Conservation (phyloP, 148 eudicot genomes). For the Rhododendron simsii region DNA sequence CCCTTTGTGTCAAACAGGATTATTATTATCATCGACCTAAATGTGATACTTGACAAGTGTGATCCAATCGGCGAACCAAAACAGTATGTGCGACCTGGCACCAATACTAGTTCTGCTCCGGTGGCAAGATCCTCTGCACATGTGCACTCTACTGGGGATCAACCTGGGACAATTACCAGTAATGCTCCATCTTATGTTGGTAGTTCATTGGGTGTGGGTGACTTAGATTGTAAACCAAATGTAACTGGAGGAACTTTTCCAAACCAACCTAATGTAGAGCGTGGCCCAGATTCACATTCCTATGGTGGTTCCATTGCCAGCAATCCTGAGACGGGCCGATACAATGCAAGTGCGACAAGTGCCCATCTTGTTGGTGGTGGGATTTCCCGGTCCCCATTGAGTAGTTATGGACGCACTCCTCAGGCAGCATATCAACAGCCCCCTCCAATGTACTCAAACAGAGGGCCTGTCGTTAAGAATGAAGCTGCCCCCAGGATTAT, state of each 20-base stretch:
- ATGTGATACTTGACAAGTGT: conserved; percentile 53
- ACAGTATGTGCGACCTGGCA: conserved; percentile 21
- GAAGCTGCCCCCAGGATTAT: conserved; percentile 78
- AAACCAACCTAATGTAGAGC: conserved; percentile 28
- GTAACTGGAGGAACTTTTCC: conserved; percentile 25
- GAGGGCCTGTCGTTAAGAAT: conserved; percentile 74
- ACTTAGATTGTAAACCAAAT: conserved; percentile 32
- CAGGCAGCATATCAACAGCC: conserved; percentile 57
- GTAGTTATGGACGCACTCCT: conserved; percentile 44
- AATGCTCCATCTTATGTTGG: conserved; percentile 35
- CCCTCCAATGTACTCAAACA: conserved; percentile 63
- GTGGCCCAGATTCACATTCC: conserved; percentile 27
- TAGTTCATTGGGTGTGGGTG: conserved; percentile 23
- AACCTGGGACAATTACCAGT: conserved; percentile 25
- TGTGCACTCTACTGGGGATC: conserved; percentile 37
- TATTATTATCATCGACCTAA: conserved; percentile 59
- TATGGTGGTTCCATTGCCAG: conserved; percentile 34
- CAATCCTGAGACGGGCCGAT: conserved; percentile 38
- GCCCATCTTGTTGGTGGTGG: conserved; percentile 30
- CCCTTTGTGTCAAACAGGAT: conserved; percentile 49
- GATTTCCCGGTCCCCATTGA: conserved; percentile 33
- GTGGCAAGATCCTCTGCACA: conserved; percentile 32
- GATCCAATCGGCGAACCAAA: conserved; percentile 71
- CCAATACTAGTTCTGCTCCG: conserved; percentile 21
- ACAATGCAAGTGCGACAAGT: conserved; percentile 23